Evolutionary conservation across 2,329 filamentous ascomycete genomes (phyloP).

Genomic region (Cercospora berteroae): DNA sequence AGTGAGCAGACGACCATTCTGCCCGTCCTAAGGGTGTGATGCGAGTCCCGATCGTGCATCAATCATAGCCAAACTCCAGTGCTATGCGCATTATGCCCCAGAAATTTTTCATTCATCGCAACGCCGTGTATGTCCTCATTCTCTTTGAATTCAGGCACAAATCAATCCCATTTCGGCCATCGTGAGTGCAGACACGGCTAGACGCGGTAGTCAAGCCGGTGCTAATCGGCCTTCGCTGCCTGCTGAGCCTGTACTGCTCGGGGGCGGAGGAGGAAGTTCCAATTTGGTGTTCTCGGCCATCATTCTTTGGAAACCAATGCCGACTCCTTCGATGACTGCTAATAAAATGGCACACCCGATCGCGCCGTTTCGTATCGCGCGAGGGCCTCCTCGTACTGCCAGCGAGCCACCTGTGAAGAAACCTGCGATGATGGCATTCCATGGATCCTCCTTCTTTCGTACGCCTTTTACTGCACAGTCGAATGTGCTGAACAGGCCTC

Average conservation of each 20-base stretch:
- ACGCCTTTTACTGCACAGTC: conserved; percentile 94
- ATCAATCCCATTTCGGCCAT: conserved; percentile 28
- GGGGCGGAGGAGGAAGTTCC: conserved; percentile 56
- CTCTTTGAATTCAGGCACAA: conserved; percentile 20
- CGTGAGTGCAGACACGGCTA: conserved; percentile 22
- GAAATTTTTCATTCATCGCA: conserved; percentile 3
- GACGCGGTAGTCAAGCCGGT: conserved; percentile 25
- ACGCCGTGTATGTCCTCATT: conserved; percentile 4
- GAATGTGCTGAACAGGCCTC: conserved; percentile 90
- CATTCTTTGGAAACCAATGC: conserved; percentile 93
- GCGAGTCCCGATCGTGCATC: not conserved
- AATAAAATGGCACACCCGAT: conserved; percentile 94
- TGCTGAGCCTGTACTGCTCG: conserved; percentile 25
- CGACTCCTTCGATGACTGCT: conserved; percentile 94
- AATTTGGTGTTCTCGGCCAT: conserved; percentile 85
- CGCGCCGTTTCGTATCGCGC: conserved; percentile 88
- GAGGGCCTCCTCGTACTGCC: conserved; percentile 86
- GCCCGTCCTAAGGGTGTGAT: conserved; percentile 4
- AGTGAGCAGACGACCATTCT: conserved; percentile 5
- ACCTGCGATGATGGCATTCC: conserved; percentile 95
- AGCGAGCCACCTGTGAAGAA: conserved; percentile 94
- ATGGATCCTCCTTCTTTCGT: conserved; percentile 91
- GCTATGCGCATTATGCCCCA: conserved; percentile 3
- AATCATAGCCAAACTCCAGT: conserved; percentile 4
- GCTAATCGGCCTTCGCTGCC: conserved; percentile 36